Conservation (phyloP, 2,329 filamentous ascomycete genomes). For the Blastomyces gilchristii region DNA sequence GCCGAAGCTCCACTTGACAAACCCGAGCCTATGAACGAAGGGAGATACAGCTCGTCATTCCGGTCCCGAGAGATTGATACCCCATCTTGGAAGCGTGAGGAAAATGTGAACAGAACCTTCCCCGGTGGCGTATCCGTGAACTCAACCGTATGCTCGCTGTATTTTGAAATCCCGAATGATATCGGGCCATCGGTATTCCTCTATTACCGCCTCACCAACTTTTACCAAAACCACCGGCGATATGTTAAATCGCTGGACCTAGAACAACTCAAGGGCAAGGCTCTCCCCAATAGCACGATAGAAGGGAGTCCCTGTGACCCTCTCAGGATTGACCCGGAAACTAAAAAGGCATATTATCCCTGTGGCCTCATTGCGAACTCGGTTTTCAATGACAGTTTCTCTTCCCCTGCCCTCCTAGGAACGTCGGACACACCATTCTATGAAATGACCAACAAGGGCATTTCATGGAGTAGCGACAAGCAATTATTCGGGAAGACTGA, state of each 20-base stretch:
- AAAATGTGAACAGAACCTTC: slow-evolving; percentile 17
- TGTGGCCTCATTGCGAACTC: slow-evolving; percentile 96
- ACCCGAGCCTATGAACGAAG: slow-evolving; percentile 42
- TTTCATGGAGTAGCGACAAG: slow-evolving; percentile 78
- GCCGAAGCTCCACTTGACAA: slow-evolving; percentile 42
- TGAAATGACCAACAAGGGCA: slow-evolving; percentile 63
- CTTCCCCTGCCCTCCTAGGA: slow-evolving; percentile 53
- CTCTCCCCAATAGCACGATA: slow-evolving; percentile 52
- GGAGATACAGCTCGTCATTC: slow-evolving; percentile 58
- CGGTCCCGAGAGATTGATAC: slow-evolving; percentile 42
- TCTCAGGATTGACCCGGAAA: slow-evolving; percentile 45
- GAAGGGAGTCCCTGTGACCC: slow-evolving; percentile 64
- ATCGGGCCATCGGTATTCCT: slow-evolving; percentile 76
- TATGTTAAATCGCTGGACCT: slow-evolving; percentile 86
- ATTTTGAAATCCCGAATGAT: slow-evolving; percentile 68
- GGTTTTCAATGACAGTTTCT: slow-evolving; percentile 88
- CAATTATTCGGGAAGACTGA: slow-evolving; percentile 63
- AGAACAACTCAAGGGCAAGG: slow-evolving; percentile 68
- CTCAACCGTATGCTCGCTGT: slow-evolving; percentile 56
- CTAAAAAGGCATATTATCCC: slow-evolving; percentile 72
- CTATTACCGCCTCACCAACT: slow-evolving; percentile 94
- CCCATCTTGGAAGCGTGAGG: slow-evolving; percentile 25
- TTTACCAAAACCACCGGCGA: slow-evolving; percentile 96
- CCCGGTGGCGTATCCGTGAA: slow-evolving; percentile 20
- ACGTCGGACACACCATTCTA: slow-evolving; percentile 47